Evolutionary conservation across 202 grass and related monocot species (phyloP), one percentile per base, ranked within the genome.

Genomic region (Digitaria exilis): DNA sequence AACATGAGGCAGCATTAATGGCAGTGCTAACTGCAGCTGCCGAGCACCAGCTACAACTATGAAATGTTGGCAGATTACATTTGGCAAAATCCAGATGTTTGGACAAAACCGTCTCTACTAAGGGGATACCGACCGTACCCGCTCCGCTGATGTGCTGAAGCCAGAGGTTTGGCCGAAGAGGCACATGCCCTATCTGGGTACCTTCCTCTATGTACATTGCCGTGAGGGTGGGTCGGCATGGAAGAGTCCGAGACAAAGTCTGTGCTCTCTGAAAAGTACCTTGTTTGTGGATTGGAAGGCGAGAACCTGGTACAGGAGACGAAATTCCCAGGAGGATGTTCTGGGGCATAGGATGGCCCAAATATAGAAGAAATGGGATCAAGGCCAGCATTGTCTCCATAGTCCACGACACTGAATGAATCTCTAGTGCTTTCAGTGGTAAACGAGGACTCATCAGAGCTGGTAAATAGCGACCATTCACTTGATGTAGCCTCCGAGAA

Each of bases 391-490:
- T 85, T 89, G 57, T 96, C 96, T 32, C 91, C 86, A 39, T 94
- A 90, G 79, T 99, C 96, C 39, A 86, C 81, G 5, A 91, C 89
- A 81, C 96, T 99, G 81, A 94, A 99, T 26, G 96, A 99, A 83
- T 99, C 96, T 88, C 96, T 90, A 37, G 93, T 99, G 80, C 96
- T 99, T 73, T 99, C 96, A 1, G 96, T 96, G 48, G 96, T 99
- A 75, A 99, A 99, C 2, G 96, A 99, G 16, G 96, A 99, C 56
- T 99, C 96, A n/a, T 99, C 96, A 8, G 96, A 99, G 71, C 96
- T 99, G 35, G 96, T 99, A 80, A 99, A 99, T 29, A 99, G 87
- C 1, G 93, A 94, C 96, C 96, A 92, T 82, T 99, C 96, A 37
- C 96, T 99, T 39, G 93, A 92, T 61, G 96, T 87, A 24, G 91